Evolutionary conservation across 495 filamentous ascomycete genomes (phyloP).

Genomic region (Lasiosphaeria ovina): DNA sequence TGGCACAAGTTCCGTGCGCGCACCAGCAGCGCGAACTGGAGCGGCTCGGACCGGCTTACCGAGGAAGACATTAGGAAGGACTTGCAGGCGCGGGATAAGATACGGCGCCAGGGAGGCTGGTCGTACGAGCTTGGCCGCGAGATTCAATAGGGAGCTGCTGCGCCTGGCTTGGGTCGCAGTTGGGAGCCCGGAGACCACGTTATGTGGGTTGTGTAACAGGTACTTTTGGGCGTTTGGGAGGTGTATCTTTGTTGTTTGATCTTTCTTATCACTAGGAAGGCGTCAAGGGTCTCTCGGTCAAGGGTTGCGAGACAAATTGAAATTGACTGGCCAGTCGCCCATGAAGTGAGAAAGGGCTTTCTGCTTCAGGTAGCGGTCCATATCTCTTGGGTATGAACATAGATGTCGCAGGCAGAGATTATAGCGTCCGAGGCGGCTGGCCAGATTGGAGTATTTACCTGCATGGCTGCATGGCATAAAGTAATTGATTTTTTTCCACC

Average conservation of each 20-base stretch:
- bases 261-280: too few species aligned
- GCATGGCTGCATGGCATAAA: too few species aligned
- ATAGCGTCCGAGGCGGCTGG: too few species aligned
- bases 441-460: too few species aligned
- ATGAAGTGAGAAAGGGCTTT: too few species aligned
- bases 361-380: too few species aligned
- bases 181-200: neutral
- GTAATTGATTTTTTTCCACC: too few species aligned
- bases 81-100: constrained; percentile 71
- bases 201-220: neutral
- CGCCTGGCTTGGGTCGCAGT: neutral
- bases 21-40: constrained; percentile 94
- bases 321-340: too few species aligned
- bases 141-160: constrained; percentile 26
- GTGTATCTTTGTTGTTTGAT: too few species aligned
- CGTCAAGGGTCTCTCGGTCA: too few species aligned
- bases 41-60: constrained; percentile 78
- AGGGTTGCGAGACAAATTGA: neutral
- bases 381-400: too few species aligned
- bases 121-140: constrained; percentile 57
- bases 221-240: neutral
- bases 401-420: too few species aligned
- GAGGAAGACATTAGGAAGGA: constrained; percentile 84
- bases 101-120: constrained; percentile 86
- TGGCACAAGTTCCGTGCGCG: constrained; percentile 81